Conservation (phyloP, 1,284 basidiomycete species). For the Ustilago sp. region DNA sequence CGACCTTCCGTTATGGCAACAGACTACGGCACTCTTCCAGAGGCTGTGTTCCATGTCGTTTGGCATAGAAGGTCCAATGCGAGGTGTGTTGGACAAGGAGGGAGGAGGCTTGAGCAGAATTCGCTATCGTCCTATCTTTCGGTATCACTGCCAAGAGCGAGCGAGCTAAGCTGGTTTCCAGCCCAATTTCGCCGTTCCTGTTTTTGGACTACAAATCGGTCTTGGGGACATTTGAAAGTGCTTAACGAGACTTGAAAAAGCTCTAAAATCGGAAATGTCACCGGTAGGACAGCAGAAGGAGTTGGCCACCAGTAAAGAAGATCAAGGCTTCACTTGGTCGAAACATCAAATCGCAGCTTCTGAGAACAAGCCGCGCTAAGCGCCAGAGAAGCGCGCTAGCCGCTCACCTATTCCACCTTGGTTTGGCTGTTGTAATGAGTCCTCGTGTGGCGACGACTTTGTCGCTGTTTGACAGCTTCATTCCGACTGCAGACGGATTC, state of each 20-base stretch:
- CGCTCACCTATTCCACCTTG: conserved; percentile 8
- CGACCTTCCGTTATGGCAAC: no score
- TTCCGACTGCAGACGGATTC: conserved; percentile 1
- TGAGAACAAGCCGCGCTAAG: conserved; percentile 1
- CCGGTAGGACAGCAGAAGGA: conserved; percentile 1
- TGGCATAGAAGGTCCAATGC: not conserved
- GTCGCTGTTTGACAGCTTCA: conserved; percentile 72
- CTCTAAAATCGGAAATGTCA: conserved; percentile 4
- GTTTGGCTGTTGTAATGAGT: not conserved
- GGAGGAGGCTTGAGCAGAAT: not conserved
- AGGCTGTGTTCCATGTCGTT: not conserved
- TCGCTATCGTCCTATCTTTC: not conserved
- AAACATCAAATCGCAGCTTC: no score
- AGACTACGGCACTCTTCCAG: not conserved
- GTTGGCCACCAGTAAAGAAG: not conserved
- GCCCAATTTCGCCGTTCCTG: not conserved
- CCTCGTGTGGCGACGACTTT: not conserved
- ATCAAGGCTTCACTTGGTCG: not conserved
- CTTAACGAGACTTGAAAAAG: conserved; percentile 28
- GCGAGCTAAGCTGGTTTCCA: not conserved
- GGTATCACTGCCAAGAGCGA: not conserved
- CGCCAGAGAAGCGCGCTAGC: conserved; percentile 19
- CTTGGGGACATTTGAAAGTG: not conserved
- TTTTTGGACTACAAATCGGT: not conserved
- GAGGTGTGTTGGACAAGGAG: not conserved